Evolutionary conservation across 768 basidiomycete genomes (phyloP).

Genomic region (Amanita rimosa): DNA sequence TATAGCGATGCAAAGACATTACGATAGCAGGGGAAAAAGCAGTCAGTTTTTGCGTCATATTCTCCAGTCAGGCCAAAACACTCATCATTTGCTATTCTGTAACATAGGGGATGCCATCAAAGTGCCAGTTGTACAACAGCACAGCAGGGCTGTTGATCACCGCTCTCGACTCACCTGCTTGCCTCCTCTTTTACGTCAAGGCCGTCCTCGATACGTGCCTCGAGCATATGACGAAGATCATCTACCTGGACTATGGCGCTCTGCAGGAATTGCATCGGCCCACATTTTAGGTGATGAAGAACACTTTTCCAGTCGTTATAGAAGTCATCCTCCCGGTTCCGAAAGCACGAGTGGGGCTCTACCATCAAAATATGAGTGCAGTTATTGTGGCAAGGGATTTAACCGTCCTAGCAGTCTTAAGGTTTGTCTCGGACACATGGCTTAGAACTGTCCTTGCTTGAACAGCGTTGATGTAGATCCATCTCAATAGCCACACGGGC

Average conservation of each 20-base stretch:
- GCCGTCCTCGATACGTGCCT: background rate
- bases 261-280: constrained; percentile 12
- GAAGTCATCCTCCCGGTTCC: constrained; percentile 8
- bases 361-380: constrained; percentile 59
- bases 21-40: background rate
- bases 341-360: constrained; percentile 8
- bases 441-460: background rate
- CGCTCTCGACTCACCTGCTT: background rate
- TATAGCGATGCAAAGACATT: background rate
- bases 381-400: constrained; percentile 73
- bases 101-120: background rate
- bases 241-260: constrained; percentile 16
- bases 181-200: background rate
- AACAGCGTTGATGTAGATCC: constrained; percentile 39
- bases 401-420: constrained; percentile 76
- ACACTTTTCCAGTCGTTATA: constrained; percentile 20
- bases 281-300: constrained; percentile 22
- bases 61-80: background rate
- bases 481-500: constrained; percentile 76
- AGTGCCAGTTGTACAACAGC: background rate
- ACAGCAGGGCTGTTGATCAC: background rate
- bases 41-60: background rate
- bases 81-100: background rate
- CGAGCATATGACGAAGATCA: constrained; percentile 8
- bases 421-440: constrained; percentile 26